phyloP scores from a whole-genome alignment of 495 filamentous ascomycete species.

The Penicillium riverlandense region DNA sequence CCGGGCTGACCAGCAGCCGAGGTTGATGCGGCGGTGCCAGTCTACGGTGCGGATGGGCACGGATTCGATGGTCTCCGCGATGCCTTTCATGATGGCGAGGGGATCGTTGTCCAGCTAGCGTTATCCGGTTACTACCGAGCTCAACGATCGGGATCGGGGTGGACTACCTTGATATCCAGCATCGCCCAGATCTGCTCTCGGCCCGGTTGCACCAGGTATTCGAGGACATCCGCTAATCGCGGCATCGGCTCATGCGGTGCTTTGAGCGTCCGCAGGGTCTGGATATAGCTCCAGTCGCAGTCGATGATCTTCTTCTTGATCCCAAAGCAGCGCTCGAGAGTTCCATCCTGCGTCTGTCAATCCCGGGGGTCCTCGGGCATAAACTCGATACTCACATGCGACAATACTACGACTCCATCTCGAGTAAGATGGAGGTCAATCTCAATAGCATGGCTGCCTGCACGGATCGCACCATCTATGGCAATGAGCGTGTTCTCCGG shows the following conservation, averaged over 20 bases:
- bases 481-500: constrained; percentile 84
- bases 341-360: constrained; percentile 51
- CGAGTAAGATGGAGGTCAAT: constrained; percentile 78
- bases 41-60: constrained; percentile 33
- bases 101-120: constrained; percentile 58
- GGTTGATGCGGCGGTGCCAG: constrained; percentile 67
- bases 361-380: not conserved
- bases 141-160: too few species aligned
- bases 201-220: constrained; percentile 55
- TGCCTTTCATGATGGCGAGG: constrained; percentile 56
- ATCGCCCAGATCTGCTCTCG: constrained; percentile 68
- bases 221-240: constrained; percentile 65
- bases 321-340: constrained; percentile 74
- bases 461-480: constrained; percentile 63
- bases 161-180: constrained; percentile 75
- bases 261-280: constrained; percentile 56
- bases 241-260: constrained; percentile 67
- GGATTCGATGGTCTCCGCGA: constrained; percentile 51
- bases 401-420: constrained; percentile 79
- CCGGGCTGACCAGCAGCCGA: constrained; percentile 73
- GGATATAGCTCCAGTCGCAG: constrained; percentile 66
- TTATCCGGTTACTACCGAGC: not conserved
- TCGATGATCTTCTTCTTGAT: constrained; percentile 60
- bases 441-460: constrained; percentile 76
- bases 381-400: constrained; percentile 52